Conservation (phyloP, 2,329 filamentous ascomycete genomes). For the Venturia pyrina region DNA sequence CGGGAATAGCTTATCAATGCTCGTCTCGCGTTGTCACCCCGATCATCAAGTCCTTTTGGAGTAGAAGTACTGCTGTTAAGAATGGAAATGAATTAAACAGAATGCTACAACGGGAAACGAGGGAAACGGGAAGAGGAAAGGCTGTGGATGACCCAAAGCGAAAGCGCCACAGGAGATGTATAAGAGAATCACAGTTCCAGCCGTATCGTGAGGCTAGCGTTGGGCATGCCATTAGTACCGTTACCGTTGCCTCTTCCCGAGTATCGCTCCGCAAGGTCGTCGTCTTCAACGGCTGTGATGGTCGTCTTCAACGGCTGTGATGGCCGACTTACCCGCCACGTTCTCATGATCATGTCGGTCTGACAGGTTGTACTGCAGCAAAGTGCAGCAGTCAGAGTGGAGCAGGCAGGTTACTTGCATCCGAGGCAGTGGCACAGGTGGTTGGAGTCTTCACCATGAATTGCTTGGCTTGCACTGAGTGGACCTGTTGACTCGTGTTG, state of each 20-base stretch:
- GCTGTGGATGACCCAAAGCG: background rate
- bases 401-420: background rate
- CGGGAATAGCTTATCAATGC: background rate
- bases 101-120: background rate
- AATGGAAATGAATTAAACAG: background rate
- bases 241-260: background rate
- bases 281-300: background rate
- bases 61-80: background rate
- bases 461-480: constrained; percentile 9
- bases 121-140: background rate
- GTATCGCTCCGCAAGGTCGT: background rate
- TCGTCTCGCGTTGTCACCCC: background rate
- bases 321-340: background rate
- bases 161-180: background rate
- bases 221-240: background rate
- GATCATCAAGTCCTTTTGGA: background rate
- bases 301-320: background rate
- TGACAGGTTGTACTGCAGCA: background rate
- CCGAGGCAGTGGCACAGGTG: background rate
- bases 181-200: background rate
- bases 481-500: background rate
- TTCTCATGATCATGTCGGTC: background rate
- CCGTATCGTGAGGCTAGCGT: background rate
- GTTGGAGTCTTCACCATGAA: background rate
- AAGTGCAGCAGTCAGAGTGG: too few relatives aligned